Conservation (phyloP, 805 yeast species). For the Candida ovalis region DNA sequence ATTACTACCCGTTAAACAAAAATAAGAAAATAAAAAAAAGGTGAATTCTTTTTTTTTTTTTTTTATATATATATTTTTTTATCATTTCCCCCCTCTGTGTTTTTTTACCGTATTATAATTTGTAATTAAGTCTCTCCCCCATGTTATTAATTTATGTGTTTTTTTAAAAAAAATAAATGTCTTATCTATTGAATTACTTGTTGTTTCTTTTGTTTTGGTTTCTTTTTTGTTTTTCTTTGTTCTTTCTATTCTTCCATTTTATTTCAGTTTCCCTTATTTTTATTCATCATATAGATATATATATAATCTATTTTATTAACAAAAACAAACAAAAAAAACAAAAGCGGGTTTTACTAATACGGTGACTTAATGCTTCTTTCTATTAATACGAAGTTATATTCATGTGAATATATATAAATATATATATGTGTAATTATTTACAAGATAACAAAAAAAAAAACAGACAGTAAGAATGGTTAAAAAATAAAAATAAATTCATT, state of each 20-base stretch:
- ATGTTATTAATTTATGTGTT: neutral
- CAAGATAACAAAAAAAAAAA: slow-evolving; percentile 1
- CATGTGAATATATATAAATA: neutral
- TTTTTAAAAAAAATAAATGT: neutral
- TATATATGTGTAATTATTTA: neutral
- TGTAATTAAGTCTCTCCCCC: neutral
- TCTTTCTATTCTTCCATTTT: neutral
- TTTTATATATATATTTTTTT: neutral
- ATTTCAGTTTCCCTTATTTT: neutral
- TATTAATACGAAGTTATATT: neutral
- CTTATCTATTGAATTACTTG: neutral
- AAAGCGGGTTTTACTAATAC: neutral
- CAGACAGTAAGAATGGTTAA: neutral
- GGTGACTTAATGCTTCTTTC: neutral
- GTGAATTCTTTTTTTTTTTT: neutral
- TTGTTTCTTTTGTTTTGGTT: slow-evolving; percentile 1
- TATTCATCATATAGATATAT: neutral
- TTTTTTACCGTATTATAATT: neutral
- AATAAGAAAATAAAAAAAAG: too few relatives aligned
- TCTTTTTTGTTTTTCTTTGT: neutral
- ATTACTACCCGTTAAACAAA: slow-evolving; percentile 28
- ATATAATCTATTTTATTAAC: neutral
- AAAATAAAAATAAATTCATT: neutral
- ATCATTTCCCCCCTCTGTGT: neutral
- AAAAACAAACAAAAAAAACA: neutral